A percentile compares a stretch with the other conserved stretches of the same genome.
phyloP scores from a whole-genome alignment of 805 yeast species.

The Candida broadrunensis region DNA sequence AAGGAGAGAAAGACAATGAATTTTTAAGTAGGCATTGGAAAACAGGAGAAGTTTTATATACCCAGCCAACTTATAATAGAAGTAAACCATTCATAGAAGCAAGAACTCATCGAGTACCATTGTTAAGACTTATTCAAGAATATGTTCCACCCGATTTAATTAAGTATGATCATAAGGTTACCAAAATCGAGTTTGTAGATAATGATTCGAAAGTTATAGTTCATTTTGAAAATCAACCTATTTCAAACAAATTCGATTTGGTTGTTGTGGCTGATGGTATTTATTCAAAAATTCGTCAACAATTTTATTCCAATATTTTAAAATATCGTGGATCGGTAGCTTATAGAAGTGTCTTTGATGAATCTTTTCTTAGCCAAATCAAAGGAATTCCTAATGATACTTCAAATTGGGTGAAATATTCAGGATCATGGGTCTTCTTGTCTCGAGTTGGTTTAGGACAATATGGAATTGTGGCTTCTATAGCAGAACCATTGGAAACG shows the following conservation, averaged over 20 bases:
- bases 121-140: conserved; percentile 17
- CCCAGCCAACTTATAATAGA: conserved; percentile 1
- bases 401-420: conserved; percentile 4
- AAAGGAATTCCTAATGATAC: conserved; percentile 6
- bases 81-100: conserved; percentile 3
- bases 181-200: neutral
- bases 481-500: conserved; percentile 1
- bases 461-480: conserved; percentile 4
- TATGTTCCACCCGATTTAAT: conserved; percentile 5
- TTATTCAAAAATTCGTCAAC: conserved; percentile 9
- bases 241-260: conserved; percentile 3
- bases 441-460: conserved; percentile 2
- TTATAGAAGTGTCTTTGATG: conserved; percentile 9
- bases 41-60: conserved; percentile 3
- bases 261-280: conserved; percentile 11
- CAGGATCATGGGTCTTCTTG: neutral
- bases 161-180: conserved; percentile 5
- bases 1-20: conserved; percentile 1
- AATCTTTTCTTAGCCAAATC: conserved; percentile 1
- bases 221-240: neutral
- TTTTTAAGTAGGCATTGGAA: conserved; percentile 5
- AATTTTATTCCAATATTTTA: conserved; percentile 2
- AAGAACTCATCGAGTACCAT: conserved; percentile 4
- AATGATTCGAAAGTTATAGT: conserved; percentile 1
- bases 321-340: conserved; percentile 9